phyloP scores from a whole-genome alignment of 306 rosid species.

The Astragalus membranaceus region DNA sequence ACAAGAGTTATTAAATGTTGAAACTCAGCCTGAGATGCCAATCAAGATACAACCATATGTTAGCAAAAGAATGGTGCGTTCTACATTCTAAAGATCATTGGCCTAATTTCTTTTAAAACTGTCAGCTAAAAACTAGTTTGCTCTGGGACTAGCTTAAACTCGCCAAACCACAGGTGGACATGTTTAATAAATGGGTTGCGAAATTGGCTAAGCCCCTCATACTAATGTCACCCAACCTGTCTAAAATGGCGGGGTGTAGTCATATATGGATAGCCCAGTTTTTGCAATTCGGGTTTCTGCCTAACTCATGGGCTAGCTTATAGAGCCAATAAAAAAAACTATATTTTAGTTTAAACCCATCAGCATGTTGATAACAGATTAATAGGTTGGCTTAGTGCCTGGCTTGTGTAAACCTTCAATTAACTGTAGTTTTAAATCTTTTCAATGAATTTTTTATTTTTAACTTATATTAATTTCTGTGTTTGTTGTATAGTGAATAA shows the following conservation, averaged over 20 bases:
- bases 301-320: not conserved
- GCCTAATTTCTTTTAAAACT: not conserved
- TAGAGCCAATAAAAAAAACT: not conserved
- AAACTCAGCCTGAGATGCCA: conserved; percentile 43
- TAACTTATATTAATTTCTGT: not conserved
- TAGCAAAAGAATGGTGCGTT: conserved; percentile 86
- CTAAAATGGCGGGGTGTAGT: not conserved
- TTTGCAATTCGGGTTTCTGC: not conserved
- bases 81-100: conserved; percentile 9
- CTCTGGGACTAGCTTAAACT: not conserved
- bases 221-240: not conserved
- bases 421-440: not conserved
- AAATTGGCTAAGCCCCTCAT: not conserved
- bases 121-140: not conserved
- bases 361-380: not conserved
- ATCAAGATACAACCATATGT: conserved; percentile 67
- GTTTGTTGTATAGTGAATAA: not conserved
- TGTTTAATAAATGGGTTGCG: not conserved
- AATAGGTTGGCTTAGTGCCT: not conserved
- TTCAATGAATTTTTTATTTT: not conserved
- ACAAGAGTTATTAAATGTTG: conserved; percentile 42
- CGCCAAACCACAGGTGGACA: not conserved
- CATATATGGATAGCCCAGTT: not conserved
- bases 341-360: not conserved
- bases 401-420: not conserved